These are phyloP conservation scores for Chamaecyparis obtusa DNA, from an alignment of 75 land plant species.

Conservation along the genomic window DNA sequence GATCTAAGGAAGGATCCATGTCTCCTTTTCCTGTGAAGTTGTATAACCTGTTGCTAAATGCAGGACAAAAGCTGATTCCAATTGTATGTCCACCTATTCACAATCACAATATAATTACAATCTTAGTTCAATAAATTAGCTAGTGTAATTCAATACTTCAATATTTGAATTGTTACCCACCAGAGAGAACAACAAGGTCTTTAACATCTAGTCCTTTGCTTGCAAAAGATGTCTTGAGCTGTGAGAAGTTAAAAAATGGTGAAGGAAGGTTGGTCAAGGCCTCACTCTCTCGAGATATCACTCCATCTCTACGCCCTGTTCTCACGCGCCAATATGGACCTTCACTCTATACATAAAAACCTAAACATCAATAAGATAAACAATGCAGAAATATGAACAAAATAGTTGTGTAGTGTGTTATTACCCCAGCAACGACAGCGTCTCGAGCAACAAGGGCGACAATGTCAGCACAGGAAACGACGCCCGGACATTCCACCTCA, in stretches of 20 bases:
- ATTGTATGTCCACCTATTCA: slow-evolving; percentile 56
- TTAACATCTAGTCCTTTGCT: slow-evolving; percentile 16
- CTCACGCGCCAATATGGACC: slow-evolving; percentile 28
- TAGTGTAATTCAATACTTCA: neutral
- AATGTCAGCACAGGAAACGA: slow-evolving; percentile 71
- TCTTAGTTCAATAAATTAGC: too few species aligned
- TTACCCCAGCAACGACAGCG: slow-evolving; percentile 33
- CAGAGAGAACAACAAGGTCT: neutral
- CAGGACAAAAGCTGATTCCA: slow-evolving; percentile 42
- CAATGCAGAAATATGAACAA: neutral
- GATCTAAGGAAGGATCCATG: slow-evolving; percentile 16
- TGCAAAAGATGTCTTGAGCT: slow-evolving; percentile 17
- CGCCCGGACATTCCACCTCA: slow-evolving; percentile 38
- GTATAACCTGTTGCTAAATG: slow-evolving; percentile 50
- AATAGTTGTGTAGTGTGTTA: neutral
- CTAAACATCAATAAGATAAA: neutral
- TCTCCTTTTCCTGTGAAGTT: slow-evolving; percentile 60
- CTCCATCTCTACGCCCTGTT: slow-evolving; percentile 47
- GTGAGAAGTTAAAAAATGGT: slow-evolving; percentile 19
- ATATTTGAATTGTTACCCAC: neutral
- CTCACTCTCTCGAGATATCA: slow-evolving; percentile 23
- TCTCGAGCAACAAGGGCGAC: slow-evolving; percentile 55
- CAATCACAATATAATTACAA: too few species aligned
- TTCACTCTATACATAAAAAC: slow-evolving; percentile 12
- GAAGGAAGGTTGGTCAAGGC: slow-evolving; percentile 24